phyloP scores from a whole-genome alignment of 2,329 filamentous ascomycete species.

The Colletotrichum higginsianum region DNA sequence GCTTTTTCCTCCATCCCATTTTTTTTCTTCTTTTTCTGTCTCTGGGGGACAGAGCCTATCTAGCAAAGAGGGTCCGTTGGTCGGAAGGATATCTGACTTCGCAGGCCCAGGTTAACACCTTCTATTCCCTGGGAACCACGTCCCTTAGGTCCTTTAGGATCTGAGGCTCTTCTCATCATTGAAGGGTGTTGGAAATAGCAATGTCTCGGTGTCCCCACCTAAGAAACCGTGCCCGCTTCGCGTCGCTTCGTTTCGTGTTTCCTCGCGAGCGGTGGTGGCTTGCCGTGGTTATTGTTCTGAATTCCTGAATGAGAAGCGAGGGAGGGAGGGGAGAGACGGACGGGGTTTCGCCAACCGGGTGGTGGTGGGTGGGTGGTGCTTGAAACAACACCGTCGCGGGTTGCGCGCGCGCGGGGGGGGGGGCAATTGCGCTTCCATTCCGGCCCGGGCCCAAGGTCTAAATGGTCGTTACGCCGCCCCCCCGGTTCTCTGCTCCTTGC shows the following conservation, averaged over 20 bases:
- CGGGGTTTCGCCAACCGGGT: neutral
- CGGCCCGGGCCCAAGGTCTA: no score
- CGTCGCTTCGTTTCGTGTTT: neutral
- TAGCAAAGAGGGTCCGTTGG: neutral
- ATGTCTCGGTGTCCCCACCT: neutral
- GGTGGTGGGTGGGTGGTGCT: neutral
- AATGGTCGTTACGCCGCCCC: no score
- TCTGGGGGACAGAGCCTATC: neutral
- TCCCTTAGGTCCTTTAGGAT: no score
- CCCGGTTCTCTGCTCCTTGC: no score
- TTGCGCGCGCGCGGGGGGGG: no score
- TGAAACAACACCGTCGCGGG: no score
- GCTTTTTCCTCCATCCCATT: neutral
- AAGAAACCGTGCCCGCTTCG: neutral
- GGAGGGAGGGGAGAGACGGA: no score
- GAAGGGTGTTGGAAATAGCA: constrained; percentile 2
- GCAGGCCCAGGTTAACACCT: neutral
- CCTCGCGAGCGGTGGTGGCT: neutral
- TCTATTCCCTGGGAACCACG: neutral
- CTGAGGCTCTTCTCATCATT: neutral
- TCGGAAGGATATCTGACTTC: neutral
- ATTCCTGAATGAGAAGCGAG: no score
- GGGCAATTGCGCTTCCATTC: neutral
- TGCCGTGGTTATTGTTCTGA: neutral
- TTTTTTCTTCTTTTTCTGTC: neutral